Evolutionary conservation across 164 flowering plant genomes (phyloP).

Genomic region (Umbellularia californica): DNA sequence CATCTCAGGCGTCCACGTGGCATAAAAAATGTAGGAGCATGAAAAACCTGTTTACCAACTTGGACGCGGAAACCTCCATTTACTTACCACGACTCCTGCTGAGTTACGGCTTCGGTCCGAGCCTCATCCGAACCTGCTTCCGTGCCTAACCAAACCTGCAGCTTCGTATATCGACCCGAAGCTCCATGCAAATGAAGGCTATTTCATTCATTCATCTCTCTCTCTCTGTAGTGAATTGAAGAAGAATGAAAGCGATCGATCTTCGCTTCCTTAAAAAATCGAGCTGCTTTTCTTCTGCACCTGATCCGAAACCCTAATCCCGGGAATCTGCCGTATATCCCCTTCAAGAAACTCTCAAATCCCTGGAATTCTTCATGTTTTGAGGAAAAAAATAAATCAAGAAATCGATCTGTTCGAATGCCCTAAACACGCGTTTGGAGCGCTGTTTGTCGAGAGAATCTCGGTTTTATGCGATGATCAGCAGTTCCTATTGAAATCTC

Average conservation of each 20-base stretch:
- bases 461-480: not conserved
- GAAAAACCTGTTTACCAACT: no score
- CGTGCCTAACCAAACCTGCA: not conserved
- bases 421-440: conserved; percentile 6
- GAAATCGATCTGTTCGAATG: not conserved
- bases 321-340: no score
- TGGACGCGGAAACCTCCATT: no score
- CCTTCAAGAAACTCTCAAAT: no score
- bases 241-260: not conserved
- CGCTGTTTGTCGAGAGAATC: not conserved
- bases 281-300: conserved; percentile 8
- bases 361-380: not conserved
- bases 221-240: not conserved
- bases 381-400: not conserved
- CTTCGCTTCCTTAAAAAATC: conserved; percentile 2
- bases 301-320: conserved; percentile 6
- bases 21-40: no score
- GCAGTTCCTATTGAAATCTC: not conserved
- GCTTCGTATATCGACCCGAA: conserved; percentile 10
- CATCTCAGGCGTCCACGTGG: no score
- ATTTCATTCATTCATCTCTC: not conserved
- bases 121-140: not conserved
- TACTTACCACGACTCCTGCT: not conserved
- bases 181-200: conserved; percentile 5
- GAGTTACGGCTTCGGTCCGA: not conserved